Evolutionary conservation across 2,329 filamentous ascomycete genomes (phyloP), one percentile per base, ranked within the genome.

Genomic region (Paecilomyces niveus): DNA sequence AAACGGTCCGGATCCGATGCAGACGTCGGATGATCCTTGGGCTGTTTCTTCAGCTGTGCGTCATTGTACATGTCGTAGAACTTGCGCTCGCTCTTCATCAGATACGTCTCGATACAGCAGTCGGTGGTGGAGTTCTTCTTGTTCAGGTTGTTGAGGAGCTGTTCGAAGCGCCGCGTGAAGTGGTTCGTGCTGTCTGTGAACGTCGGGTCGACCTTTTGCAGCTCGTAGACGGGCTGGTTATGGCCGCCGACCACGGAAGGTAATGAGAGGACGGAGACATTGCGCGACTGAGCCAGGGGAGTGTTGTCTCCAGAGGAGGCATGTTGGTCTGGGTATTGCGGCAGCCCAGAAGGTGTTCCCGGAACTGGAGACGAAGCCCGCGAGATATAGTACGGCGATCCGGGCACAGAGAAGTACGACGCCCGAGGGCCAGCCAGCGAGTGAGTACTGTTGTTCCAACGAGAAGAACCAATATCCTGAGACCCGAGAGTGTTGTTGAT

Each of bases 161-260:
- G 74, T 57, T 80, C 78, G 61, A 84, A 85, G 5, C 74, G 77
- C 60, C 76, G 74, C 60, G 80, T 82, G 68, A 83, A 86, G 57
- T 82, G 73, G 45, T 82, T 83, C 31, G 77, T 81, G 32, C 78
- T 77, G 66, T 86, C 83, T n/a, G 80, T 84, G 72, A 86, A 86
- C 72, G 82, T 83, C 9, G 83, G 83, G 64, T 83, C 82, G 0
- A 86, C 81, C 58, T 85, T 81, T 66, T 86, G 83, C 26, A 84
- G 78, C 61, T 80, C 77, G 64, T 79, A 82, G 64, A 83, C 78
- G 53, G 77, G 78, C 63, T 82, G 81, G 4, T 7, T 45, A n/a
- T 45, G 15, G 55, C 80, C 80, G 3, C 15, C 39, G n/a, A 45
- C 39, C 6, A 45, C 39, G 3, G 39, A 45, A 2, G 39, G 39